phyloP scores from a whole-genome alignment of 2,329 filamentous ascomycete genomes.

The Aspergillus neoniger region DNA sequence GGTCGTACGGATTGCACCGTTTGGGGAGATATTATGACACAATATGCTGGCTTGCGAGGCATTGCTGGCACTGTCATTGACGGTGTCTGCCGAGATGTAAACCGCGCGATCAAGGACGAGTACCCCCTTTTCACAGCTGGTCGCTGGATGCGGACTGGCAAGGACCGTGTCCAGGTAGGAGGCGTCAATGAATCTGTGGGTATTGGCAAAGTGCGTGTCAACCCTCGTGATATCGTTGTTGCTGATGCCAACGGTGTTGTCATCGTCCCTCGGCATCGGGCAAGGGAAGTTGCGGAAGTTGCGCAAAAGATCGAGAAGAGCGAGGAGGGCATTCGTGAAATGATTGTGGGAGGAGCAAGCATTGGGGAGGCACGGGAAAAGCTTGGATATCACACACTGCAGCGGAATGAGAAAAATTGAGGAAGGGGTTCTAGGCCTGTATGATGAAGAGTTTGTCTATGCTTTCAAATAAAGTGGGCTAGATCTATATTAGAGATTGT shows the following conservation, averaged over 20 bases:
- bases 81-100: slow-evolving; percentile 37
- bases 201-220: slow-evolving; percentile 31
- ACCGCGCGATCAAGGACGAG: slow-evolving; percentile 29
- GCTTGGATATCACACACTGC: neutral
- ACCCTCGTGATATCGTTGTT: slow-evolving; percentile 33
- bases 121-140: slow-evolving; percentile 36
- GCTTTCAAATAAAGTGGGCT: no score
- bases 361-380: neutral
- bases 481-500: no score
- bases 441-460: no score
- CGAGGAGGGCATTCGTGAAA: neutral
- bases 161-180: slow-evolving; percentile 35
- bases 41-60: slow-evolving; percentile 34
- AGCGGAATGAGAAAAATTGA: neutral
- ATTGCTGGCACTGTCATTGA: slow-evolving; percentile 39
- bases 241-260: slow-evolving; percentile 31
- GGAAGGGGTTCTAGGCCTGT: no score
- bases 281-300: neutral
- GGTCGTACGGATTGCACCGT: slow-evolving; percentile 39
- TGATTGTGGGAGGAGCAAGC: neutral
- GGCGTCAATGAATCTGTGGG: slow-evolving; percentile 32
- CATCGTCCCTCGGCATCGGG: slow-evolving; percentile 19
- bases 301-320: neutral
- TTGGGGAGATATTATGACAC: slow-evolving; percentile 42
- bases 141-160: slow-evolving; percentile 39